Percentiles rank a stretch among this genome's conserved stretches.
phyloP scores from a whole-genome alignment of 2,329 filamentous ascomycete genomes.

The Cladophialophora exuberans region DNA sequence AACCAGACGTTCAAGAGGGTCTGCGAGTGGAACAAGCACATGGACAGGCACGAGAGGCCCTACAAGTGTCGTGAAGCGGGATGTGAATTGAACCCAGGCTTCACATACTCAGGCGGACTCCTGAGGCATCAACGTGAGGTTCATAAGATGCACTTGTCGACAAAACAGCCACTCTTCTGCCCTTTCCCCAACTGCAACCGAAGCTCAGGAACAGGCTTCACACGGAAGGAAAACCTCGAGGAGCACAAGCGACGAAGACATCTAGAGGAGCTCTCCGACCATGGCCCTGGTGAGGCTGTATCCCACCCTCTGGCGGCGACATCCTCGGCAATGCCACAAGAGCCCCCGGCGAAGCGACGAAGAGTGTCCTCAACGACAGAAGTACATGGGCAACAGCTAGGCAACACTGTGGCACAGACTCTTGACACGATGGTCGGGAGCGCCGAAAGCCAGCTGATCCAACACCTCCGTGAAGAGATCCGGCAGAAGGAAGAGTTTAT shows the following conservation, averaged over 20 bases:
- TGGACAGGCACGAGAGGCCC: conserved; percentile 95
- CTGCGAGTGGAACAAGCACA: conserved; percentile 97
- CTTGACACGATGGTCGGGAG: neutral
- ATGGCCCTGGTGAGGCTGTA: neutral
- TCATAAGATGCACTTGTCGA: conserved; percentile 85
- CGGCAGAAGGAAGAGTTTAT: conserved; percentile 26
- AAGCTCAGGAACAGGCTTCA: conserved; percentile 85
- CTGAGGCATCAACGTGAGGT: conserved; percentile 91
- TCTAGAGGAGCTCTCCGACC: conserved; percentile 24
- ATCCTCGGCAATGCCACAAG: neutral
- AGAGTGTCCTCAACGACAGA: conserved; percentile 10
- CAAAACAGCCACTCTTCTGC: conserved; percentile 78
- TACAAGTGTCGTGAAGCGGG: conserved; percentile 83
- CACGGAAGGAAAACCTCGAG: conserved; percentile 88
- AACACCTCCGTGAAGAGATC: conserved; percentile 19
- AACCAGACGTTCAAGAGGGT: conserved; percentile 73
- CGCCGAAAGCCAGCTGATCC: conserved; percentile 18
- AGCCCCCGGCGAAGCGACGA: conserved; percentile 19
- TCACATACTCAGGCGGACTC: conserved; percentile 91
- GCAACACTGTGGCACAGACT: conserved; percentile 5
- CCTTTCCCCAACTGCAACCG: conserved; percentile 87
- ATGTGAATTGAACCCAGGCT: conserved; percentile 89
- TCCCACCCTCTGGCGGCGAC: neutral
- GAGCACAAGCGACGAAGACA: conserved; percentile 94
- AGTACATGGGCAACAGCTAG: neutral